These are phyloP conservation scores for Rhodotorula taiwanensis DNA, from an alignment of 768 basidiomycete species.

Conservation along the genomic window DNA sequence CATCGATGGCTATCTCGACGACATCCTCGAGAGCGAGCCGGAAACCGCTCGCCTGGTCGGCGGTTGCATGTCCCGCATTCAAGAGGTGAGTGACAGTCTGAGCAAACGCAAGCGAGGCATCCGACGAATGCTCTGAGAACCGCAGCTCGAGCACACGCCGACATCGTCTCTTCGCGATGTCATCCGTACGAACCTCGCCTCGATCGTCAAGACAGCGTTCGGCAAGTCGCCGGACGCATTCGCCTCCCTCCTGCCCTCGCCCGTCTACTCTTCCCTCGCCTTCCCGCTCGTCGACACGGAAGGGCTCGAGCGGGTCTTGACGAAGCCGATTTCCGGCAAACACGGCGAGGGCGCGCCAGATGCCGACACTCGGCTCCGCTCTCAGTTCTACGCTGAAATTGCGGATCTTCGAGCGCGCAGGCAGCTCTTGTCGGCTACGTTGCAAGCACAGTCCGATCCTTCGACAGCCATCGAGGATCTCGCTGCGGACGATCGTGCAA, in stretches of 20 bases:
- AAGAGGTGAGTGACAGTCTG: conserved; percentile 5
- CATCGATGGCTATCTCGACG: conserved; percentile 24
- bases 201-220: conserved; percentile 27
- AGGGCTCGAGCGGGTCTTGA: conserved; percentile 4
- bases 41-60: conserved; percentile 13
- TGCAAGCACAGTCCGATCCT: not conserved
- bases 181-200: not conserved
- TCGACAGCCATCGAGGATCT: not conserved
- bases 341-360: not conserved
- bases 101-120: no score
- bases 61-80: conserved; percentile 10
- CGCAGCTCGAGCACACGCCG: not conserved
- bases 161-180: not conserved
- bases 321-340: no score
- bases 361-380: not conserved
- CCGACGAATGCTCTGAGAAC: no score
- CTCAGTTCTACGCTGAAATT: not conserved
- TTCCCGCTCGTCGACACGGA: not conserved
- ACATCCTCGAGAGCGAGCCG: conserved; percentile 22
- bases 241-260: conserved; percentile 21
- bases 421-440: not conserved
- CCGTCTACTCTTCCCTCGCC: conserved; percentile 9
- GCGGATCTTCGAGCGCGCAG: not conserved
- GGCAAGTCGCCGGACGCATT: conserved; percentile 32
- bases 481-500: no score